Conservation (phyloP, 371 early-diverging fungal species). For the Fennellomyces sp. region DNA sequence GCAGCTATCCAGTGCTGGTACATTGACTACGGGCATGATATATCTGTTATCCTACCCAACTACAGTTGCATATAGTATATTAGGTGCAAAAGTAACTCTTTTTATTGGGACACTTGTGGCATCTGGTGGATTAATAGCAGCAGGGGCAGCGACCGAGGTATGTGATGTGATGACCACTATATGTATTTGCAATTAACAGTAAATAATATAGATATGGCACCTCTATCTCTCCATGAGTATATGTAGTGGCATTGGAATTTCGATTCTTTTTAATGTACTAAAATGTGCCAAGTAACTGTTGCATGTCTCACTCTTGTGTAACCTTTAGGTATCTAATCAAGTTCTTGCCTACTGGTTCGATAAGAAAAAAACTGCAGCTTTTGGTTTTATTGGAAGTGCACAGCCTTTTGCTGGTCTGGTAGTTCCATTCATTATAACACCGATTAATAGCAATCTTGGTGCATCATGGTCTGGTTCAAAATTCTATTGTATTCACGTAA, state of each 20-base stretch:
- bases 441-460: neutral
- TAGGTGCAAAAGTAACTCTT: neutral
- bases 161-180: neutral
- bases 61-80: neutral
- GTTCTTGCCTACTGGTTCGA: slow-evolving; percentile 10
- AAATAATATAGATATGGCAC: slow-evolving; percentile 11
- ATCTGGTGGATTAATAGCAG: neutral
- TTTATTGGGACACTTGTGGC: neutral
- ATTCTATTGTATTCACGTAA: neutral
- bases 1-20: slow-evolving; percentile 17
- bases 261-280: neutral
- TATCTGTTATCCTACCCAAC: neutral
- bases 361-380: neutral
- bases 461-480: neutral
- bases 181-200: slow-evolving; percentile 1
- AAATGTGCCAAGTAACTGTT: too few relatives aligned
- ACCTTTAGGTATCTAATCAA: slow-evolving; percentile 3
- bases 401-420: slow-evolving; percentile 4
- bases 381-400: slow-evolving; percentile 3
- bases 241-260: neutral
- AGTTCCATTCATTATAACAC: slow-evolving; percentile 8
- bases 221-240: slow-evolving; percentile 8
- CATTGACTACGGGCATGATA: neutral
- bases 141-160: slow-evolving; percentile 9
- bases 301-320: neutral